These are phyloP conservation scores for Alternaria arbusti DNA, from an alignment of 2,329 filamentous ascomycete genomes.

Conservation along the genomic window DNA sequence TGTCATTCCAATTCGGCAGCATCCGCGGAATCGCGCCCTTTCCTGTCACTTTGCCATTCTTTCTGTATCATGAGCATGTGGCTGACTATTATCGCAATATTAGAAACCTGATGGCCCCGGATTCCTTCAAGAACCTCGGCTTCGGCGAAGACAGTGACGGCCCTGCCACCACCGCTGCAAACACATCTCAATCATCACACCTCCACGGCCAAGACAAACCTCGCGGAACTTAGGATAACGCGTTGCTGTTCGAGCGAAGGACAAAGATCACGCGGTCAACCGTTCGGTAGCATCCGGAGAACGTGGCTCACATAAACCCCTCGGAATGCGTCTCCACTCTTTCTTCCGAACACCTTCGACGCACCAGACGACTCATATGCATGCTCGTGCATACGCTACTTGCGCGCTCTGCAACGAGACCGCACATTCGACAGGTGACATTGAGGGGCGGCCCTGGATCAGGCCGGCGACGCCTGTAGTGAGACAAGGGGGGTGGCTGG, in stretches of 20 bases:
- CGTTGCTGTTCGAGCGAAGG: slow-evolving; percentile 29
- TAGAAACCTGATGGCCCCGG: slow-evolving; percentile 90
- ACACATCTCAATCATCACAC: slow-evolving; percentile 32
- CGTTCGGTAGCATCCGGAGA: slow-evolving; percentile 40
- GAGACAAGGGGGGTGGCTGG: no score
- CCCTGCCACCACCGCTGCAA: slow-evolving; percentile 30
- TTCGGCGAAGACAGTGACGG: slow-evolving; percentile 64
- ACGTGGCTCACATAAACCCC: slow-evolving; percentile 21
- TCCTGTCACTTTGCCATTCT: no score
- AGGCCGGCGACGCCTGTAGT: background rate
- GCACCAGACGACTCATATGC: slow-evolving; percentile 12
- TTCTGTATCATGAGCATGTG: slow-evolving; percentile 1
- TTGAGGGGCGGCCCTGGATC: slow-evolving; percentile 18
- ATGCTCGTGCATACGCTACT: no score
- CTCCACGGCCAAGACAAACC: slow-evolving; percentile 31
- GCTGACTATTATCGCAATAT: background rate
- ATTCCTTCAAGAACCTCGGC: slow-evolving; percentile 93
- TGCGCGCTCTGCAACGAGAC: slow-evolving; percentile 6
- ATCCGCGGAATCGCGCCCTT: no score
- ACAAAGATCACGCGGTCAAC: slow-evolving; percentile 18
- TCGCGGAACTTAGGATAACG: slow-evolving; percentile 27
- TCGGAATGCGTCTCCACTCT: slow-evolving; percentile 7
- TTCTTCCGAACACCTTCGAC: slow-evolving; percentile 10
- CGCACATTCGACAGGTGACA: slow-evolving; percentile 38
- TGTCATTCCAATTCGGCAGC: slow-evolving; percentile 32